Evolutionary conservation across 1,284 basidiomycete species (phyloP).

Genomic region (Limonomyces culmigenus): DNA sequence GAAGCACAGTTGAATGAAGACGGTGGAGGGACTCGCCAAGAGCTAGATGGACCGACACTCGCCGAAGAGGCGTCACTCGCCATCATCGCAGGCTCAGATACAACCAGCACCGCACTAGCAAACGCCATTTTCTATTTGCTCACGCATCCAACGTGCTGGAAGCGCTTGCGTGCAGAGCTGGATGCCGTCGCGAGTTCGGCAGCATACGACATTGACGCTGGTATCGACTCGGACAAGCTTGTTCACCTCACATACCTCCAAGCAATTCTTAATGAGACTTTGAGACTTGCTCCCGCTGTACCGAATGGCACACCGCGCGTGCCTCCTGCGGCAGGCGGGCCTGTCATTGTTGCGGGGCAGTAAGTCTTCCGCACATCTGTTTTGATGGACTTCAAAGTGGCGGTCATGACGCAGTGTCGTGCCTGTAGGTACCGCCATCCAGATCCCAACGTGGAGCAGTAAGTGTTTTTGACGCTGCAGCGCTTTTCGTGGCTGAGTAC

Average conservation of each 20-base stretch:
- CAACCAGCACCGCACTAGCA: conserved; percentile 18
- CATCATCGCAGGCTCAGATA: conserved; percentile 17
- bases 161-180: conserved; percentile 18
- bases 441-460: conserved; percentile 1
- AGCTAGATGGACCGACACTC: conserved; percentile 7
- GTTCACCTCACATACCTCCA: conserved; percentile 18
- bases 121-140: conserved; percentile 20
- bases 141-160: conserved; percentile 14
- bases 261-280: conserved; percentile 19
- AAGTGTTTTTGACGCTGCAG: conserved; percentile 7
- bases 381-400: too few relatives aligned
- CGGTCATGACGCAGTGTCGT: too few relatives aligned
- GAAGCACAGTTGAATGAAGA: conserved; percentile 20
- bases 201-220: conserved; percentile 9
- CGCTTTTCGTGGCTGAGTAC: background rate
- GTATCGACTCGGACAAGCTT: conserved; percentile 13
- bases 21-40: conserved; percentile 8
- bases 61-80: conserved; percentile 9
- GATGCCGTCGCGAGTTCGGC: too few relatives aligned
- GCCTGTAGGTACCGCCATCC: conserved; percentile 6
- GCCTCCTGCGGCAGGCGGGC: conserved; percentile 7
- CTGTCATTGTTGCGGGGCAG: conserved; percentile 8
- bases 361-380: too few relatives aligned
- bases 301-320: conserved; percentile 10
- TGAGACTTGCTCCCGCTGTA: conserved; percentile 13